These are phyloP conservation scores for Aristolochia contorta DNA, from an alignment of 164 flowering plant genomes.

Conservation along the genomic window DNA sequence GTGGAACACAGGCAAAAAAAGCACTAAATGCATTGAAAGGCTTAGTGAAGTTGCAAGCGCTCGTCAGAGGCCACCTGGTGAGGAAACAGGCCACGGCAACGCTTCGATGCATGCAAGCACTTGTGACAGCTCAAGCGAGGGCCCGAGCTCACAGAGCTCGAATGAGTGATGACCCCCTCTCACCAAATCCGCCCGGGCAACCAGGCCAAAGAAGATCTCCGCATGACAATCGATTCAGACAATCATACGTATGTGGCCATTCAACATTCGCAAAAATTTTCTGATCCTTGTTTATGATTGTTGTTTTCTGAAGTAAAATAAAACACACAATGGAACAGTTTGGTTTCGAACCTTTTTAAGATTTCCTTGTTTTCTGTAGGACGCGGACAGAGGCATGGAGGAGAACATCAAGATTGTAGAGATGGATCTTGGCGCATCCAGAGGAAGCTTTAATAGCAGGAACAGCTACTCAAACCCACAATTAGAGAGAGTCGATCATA, in stretches of 20 bases:
- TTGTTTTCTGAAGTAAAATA: no score
- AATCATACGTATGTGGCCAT: conserved; percentile 29
- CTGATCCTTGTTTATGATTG: neutral
- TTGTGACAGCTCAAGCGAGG: conserved; percentile 67
- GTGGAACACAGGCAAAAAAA: conserved; percentile 67
- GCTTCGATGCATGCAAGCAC: conserved; percentile 89
- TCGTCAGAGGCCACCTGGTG: conserved; percentile 88
- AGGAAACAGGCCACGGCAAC: conserved; percentile 83
- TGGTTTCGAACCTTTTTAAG: neutral
- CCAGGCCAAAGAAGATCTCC: conserved; percentile 41
- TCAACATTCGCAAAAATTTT: neutral
- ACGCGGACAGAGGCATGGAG: conserved; percentile 44
- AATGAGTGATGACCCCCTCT: conserved; percentile 39
- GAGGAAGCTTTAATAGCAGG: conserved; percentile 40
- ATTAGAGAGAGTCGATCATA: conserved; percentile 34
- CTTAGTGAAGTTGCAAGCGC: conserved; percentile 86
- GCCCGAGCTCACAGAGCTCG: conserved; percentile 69
- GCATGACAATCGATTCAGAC: conserved; percentile 35
- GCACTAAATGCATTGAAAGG: conserved; percentile 80
- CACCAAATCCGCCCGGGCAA: conserved; percentile 26
- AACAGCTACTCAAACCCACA: conserved; percentile 45
- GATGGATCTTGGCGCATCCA: conserved; percentile 57
- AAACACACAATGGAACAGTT: no score
- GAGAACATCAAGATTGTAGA: conserved; percentile 89
- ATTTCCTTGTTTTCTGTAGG: conserved; percentile 24